phyloP scores from a whole-genome alignment of 257 asterid genomes.

The Solanum microdontum region DNA sequence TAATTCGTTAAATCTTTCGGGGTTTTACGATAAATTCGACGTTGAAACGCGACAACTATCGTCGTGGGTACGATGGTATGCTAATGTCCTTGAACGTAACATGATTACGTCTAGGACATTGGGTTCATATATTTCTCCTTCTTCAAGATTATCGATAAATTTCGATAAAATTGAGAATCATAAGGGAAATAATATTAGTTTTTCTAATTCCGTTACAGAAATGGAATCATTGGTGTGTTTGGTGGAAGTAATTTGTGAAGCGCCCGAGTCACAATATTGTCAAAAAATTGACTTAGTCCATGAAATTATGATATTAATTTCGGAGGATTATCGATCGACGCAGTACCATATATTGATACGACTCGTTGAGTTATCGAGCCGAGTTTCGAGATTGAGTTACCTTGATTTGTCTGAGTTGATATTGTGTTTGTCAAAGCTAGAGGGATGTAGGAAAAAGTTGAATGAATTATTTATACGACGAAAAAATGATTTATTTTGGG shows the following conservation, averaged over 20 bases:
- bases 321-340: constrained; percentile 22
- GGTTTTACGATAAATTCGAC: not conserved
- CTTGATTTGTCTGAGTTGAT: constrained; percentile 27
- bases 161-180: not conserved
- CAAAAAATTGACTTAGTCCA: constrained; percentile 18
- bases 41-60: constrained; percentile 11
- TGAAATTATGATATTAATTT: constrained; percentile 20
- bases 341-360: constrained; percentile 19
- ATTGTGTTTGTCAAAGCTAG: constrained; percentile 14
- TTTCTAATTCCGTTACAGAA: constrained; percentile 6
- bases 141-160: constrained; percentile 1
- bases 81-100: constrained; percentile 19
- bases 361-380: constrained; percentile 9
- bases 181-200: not conserved
- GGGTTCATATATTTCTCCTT: constrained; percentile 8
- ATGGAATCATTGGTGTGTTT: constrained; percentile 12
- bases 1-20: constrained; percentile 15
- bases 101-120: constrained; percentile 11
- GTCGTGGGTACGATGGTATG: constrained; percentile 32
- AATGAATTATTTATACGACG: constrained; percentile 16
- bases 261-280: constrained; percentile 22
- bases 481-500: constrained; percentile 26
- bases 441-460: constrained; percentile 14
- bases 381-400: constrained; percentile 2
- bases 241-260: constrained; percentile 28